phyloP scores from a whole-genome alignment of 495 filamentous ascomycete genomes.

The Annulohypoxylon nitens region DNA sequence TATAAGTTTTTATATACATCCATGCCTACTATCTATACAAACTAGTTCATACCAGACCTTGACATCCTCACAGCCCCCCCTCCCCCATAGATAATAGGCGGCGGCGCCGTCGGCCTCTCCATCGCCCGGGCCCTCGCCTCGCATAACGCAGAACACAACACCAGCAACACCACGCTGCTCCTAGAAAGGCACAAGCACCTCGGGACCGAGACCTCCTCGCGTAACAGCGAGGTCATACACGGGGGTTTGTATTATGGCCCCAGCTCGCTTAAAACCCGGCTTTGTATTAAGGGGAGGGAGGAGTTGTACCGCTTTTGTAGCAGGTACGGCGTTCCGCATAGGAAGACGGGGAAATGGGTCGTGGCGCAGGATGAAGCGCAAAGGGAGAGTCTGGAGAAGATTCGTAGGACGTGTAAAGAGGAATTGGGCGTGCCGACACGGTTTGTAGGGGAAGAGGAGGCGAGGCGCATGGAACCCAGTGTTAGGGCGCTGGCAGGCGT shows the following conservation, averaged over 20 bases:
- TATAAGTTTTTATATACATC: neutral
- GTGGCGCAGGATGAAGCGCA: conserved; percentile 84
- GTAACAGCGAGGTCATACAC: conserved; percentile 98
- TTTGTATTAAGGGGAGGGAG: conserved; percentile 82
- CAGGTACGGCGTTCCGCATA: conserved; percentile 73
- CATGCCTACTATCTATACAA: too few species aligned
- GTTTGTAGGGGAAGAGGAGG: conserved; percentile 73
- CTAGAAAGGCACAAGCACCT: conserved; percentile 82
- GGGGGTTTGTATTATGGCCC: conserved; percentile 93
- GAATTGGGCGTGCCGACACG: conserved; percentile 77
- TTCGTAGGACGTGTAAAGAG: conserved; percentile 74
- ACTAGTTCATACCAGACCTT: neutral
- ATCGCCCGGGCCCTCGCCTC: conserved; percentile 81
- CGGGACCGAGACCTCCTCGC: conserved; percentile 91
- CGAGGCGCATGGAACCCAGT: conserved; percentile 74
- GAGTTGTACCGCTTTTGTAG: conserved; percentile 85
- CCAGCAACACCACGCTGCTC: conserved; percentile 71
- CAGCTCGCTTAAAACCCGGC: conserved; percentile 79
- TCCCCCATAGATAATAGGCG: conserved; percentile 79
- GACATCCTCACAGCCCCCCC: conserved; percentile 13
- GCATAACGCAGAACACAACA: conserved; percentile 62
- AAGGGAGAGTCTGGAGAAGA: conserved; percentile 70
- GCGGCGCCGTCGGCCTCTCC: conserved; percentile 91
- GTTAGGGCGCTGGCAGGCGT: conserved; percentile 80
- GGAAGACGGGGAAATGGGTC: conserved; percentile 91